A percentile compares a stretch with the other conserved stretches of the same genome.
phyloP scores from a whole-genome alignment of 176 grass and related monocot genomes.

The Oryza officinalis region DNA sequence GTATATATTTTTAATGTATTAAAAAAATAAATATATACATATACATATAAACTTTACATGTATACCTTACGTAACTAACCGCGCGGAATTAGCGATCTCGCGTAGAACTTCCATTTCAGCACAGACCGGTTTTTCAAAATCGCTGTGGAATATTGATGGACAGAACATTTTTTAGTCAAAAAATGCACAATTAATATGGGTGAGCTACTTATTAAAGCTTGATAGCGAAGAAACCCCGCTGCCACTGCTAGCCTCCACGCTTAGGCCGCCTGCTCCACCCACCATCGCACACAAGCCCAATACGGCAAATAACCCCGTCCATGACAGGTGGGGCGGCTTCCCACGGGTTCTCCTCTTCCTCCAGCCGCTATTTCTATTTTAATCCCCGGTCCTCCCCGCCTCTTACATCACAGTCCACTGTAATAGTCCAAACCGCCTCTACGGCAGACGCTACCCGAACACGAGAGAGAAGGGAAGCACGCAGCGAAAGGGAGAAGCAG shows the following conservation, averaged over 20 bases:
- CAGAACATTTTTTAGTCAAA: no score
- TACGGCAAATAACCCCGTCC: not conserved
- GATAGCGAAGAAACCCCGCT: not conserved
- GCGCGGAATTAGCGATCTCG: no score
- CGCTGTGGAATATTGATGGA: not conserved
- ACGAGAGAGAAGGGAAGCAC: not conserved
- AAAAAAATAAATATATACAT: no score
- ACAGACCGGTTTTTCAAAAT: not conserved
- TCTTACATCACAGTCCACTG: slow-evolving; percentile 18
- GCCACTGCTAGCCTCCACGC: not conserved
- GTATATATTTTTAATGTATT: no score
- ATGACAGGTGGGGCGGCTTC: slow-evolving; percentile 24
- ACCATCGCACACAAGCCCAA: not conserved
- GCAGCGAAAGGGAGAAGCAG: no score
- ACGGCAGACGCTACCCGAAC: not conserved
- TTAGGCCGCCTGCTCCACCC: slow-evolving; percentile 22
- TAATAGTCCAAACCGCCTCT: not conserved
- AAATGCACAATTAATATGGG: no score
- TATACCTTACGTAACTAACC: no score
- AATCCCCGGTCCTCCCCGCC: not conserved
- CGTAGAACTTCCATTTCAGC: no score
- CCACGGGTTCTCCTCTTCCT: not conserved
- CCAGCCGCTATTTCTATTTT: slow-evolving; percentile 32
- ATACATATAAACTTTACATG: no score
- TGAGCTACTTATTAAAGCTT: not conserved